Evolutionary conservation across 768 basidiomycete genomes (phyloP).

Genomic region (Amanita jacksonii): DNA sequence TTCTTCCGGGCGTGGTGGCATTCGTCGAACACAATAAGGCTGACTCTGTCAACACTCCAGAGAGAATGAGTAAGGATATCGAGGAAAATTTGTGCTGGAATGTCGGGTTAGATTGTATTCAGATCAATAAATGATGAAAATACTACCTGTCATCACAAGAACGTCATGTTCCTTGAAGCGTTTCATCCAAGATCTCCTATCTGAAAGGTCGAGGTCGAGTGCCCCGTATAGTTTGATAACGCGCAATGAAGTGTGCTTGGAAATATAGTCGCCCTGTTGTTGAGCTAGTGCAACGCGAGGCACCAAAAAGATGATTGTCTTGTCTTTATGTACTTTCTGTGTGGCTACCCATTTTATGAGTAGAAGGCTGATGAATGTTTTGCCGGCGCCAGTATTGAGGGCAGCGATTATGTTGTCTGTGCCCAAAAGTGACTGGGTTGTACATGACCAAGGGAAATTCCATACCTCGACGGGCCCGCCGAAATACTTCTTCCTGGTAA

Average conservation of each 20-base stretch:
- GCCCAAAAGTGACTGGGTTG: neutral
- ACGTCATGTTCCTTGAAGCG: slow-evolving; percentile 61
- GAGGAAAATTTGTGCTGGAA: slow-evolving; percentile 69
- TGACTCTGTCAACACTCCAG: slow-evolving; percentile 61
- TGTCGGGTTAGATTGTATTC: slow-evolving; percentile 3
- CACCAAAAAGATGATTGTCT: slow-evolving; percentile 71
- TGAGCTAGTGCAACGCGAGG: slow-evolving; percentile 81
- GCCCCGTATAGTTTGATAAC: slow-evolving; percentile 65
- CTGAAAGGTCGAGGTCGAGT: slow-evolving; percentile 60
- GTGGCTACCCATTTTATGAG: slow-evolving; percentile 69
- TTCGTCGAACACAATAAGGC: slow-evolving; percentile 73
- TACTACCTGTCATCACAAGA: slow-evolving; percentile 83
- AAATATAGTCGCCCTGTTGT: slow-evolving; percentile 67
- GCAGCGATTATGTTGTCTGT: slow-evolving; percentile 63
- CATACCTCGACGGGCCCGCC: slow-evolving; percentile 43
- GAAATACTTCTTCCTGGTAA: slow-evolving; percentile 68
- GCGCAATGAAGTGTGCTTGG: slow-evolving; percentile 52
- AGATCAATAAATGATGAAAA: too few species aligned
- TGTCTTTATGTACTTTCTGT: slow-evolving; percentile 38
- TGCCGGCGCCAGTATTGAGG: slow-evolving; percentile 68
- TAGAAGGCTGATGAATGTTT: slow-evolving; percentile 66
- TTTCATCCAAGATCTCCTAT: slow-evolving; percentile 53
- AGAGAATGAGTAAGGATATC: slow-evolving; percentile 76
- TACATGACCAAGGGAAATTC: neutral
- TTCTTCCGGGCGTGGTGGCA: slow-evolving; percentile 72